phyloP scores from a whole-genome alignment of 2,329 filamentous ascomycete species.

The Alternaria consortialis region DNA sequence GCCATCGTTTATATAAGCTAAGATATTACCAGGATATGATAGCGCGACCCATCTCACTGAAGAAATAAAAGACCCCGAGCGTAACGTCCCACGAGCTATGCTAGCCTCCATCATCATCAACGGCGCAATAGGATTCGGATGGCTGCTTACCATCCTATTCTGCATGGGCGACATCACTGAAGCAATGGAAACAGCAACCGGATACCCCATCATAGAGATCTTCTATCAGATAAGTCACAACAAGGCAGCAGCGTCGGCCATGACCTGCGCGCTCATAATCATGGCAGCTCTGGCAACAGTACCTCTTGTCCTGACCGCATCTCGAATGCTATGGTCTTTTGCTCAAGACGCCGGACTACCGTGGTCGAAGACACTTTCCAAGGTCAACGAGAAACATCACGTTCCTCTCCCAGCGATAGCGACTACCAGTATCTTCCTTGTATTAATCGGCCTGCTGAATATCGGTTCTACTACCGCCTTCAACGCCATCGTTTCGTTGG shows the following conservation, averaged over 20 bases:
- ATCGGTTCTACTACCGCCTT: constrained; percentile 29
- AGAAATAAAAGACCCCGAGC: constrained; percentile 6
- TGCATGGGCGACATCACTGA: constrained; percentile 40
- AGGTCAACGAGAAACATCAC: constrained; percentile 25
- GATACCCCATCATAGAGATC: constrained; percentile 51
- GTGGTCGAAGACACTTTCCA: constrained; percentile 17
- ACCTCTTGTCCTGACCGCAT: constrained; percentile 26
- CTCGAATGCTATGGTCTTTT: constrained; percentile 40
- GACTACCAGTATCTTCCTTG: constrained; percentile 16
- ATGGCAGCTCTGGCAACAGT: constrained; percentile 18
- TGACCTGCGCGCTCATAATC: constrained; percentile 33
- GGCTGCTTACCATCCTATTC: constrained; percentile 52
- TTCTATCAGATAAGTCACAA: constrained; percentile 21
- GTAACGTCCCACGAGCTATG: constrained; percentile 10
- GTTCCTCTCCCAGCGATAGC: constrained; percentile 27
- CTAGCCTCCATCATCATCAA: constrained; percentile 38
- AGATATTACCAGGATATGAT: constrained; percentile 5
- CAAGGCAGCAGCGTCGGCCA: constrained; percentile 19
- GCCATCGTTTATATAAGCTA: not conserved
- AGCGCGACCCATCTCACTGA: constrained; percentile 11
- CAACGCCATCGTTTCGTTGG: constrained; percentile 31
- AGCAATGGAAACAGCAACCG: constrained; percentile 39
- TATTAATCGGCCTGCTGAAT: constrained; percentile 28
- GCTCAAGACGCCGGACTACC: constrained; percentile 48
- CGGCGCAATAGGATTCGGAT: constrained; percentile 41